phyloP scores from a whole-genome alignment of 148 eudicot species.

The Simmondsia chinensis region DNA sequence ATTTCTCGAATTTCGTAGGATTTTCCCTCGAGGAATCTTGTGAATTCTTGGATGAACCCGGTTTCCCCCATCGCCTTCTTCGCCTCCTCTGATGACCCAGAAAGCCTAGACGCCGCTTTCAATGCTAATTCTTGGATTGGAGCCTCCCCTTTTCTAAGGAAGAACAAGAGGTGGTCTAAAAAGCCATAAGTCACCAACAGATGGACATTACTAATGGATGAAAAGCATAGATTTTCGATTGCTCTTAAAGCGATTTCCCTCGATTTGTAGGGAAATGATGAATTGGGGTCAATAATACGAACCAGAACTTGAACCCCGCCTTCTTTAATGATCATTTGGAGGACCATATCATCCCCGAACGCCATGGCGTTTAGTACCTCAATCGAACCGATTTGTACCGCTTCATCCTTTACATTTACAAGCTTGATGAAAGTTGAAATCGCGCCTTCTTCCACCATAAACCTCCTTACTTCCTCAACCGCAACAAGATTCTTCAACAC shows the following conservation, averaged over 20 bases:
- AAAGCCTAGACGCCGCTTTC: slow-evolving; percentile 50
- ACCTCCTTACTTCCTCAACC: slow-evolving; percentile 78
- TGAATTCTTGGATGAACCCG: slow-evolving; percentile 71
- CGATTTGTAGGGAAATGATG: slow-evolving; percentile 30
- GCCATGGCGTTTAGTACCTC: slow-evolving; percentile 56
- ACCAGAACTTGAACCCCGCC: slow-evolving; percentile 44
- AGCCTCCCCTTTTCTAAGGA: slow-evolving; percentile 51
- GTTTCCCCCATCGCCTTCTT: slow-evolving; percentile 73
- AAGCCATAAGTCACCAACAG: slow-evolving; percentile 45
- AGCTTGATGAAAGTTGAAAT: slow-evolving; percentile 36
- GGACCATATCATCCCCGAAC: slow-evolving; percentile 33
- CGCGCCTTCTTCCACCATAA: slow-evolving; percentile 67
- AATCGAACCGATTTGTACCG: slow-evolving; percentile 31
- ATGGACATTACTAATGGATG: slow-evolving; percentile 21
- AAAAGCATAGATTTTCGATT: slow-evolving; percentile 39
- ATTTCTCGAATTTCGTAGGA: slow-evolving; percentile 62
- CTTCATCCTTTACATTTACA: slow-evolving; percentile 44
- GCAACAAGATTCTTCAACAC: slow-evolving; percentile 64
- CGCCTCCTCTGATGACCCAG: slow-evolving; percentile 55
- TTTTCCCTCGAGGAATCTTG: slow-evolving; percentile 59
- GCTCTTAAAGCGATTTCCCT: slow-evolving; percentile 53
- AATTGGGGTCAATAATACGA: slow-evolving; percentile 49
- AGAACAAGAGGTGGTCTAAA: slow-evolving; percentile 43
- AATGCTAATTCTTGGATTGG: slow-evolving; percentile 68
- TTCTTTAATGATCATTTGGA: slow-evolving; percentile 30